These are phyloP conservation scores for Boehmeria nivea DNA, from an alignment of 306 rosid species.

Conservation along the genomic window DNA sequence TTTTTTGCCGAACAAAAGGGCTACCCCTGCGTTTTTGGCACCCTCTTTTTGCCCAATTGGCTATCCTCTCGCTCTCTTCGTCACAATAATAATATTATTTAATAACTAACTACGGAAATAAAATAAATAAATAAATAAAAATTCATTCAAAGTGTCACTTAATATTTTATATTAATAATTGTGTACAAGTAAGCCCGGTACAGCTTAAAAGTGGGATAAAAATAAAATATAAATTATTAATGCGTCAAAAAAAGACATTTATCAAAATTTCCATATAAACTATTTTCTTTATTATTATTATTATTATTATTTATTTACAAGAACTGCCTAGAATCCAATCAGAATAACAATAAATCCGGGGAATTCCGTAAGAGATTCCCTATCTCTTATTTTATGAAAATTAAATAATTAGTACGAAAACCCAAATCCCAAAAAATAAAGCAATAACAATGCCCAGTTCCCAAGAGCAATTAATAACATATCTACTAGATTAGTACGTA, in stretches of 20 bases:
- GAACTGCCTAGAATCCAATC: conserved; percentile 1
- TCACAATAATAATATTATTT: too few species aligned
- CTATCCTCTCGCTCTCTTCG: not conserved
- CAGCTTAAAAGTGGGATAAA: too few species aligned
- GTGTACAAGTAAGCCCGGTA: too few species aligned
- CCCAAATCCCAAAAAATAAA: conserved; percentile 1
- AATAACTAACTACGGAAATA: too few species aligned
- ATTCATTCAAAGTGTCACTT: too few species aligned
- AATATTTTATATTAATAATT: too few species aligned
- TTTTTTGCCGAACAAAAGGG: conserved; percentile 54
- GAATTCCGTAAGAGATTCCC: not conserved
- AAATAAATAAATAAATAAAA: too few species aligned
- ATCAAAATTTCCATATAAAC: too few species aligned
- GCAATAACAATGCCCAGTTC: conserved; percentile 23
- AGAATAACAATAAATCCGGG: not conserved
- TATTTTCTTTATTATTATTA: not conserved
- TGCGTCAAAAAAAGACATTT: too few species aligned
- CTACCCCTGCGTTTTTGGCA: conserved; percentile 61
- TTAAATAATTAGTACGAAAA: not conserved
- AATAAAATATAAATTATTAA: too few species aligned
- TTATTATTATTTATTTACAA: not conserved
- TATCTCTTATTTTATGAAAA: not conserved
- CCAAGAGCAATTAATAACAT: not conserved
- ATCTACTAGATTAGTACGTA: not conserved
- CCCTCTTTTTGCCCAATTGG: conserved; percentile 3